Evolutionary conservation across 2,329 filamentous ascomycete genomes (phyloP), one percentile per base, ranked within the genome.

Genomic region (Verticillium nonalfalfae): DNA sequence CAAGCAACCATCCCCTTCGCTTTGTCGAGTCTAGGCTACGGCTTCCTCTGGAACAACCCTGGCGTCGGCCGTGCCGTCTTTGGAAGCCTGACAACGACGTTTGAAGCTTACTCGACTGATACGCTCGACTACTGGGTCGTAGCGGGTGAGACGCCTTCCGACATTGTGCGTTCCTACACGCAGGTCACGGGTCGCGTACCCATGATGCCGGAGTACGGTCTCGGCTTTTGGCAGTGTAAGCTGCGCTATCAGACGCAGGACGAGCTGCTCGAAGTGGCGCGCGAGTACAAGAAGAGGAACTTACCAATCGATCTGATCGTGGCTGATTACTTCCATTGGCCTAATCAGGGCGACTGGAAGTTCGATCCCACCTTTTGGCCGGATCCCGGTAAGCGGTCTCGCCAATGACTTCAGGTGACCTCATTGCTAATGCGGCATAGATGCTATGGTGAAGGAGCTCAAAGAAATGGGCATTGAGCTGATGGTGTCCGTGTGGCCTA

Each of bases 401-500:
- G 35, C 9, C 5, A 36, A 13, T 13, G 13, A 36, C 13, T 2
- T 36, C 2, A 36, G 1, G 35, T 4, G 4, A 26, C 9, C 35
- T 36, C 9, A 10, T 9, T 36, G 35, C 35, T 36, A 36, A 36
- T 36, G 35, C 7, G 9, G 35, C 7, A 10, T 13, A 13, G 84
- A 84, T 55, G 83, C 83, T 2, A 90, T 90, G 86, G 76, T 89
- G 26, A 74, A 76, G 50, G 86, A 89, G 68, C 77, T 89, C 1
- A 77, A 83, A 52, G 75, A 79, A 0, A 71, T 90, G 63, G 76
- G 79, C 0, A 81, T 89, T 56, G 85, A 89, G 67, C 77, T 89
- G 3, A 89, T 90, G 85, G 84, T 89, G 0, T 89, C 85, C 0
- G 81, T 90, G 65, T 90, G 87, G 87, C 87, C 87, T 0, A 89